These are phyloP conservation scores for Vachellia collinsii DNA, from an alignment of 306 rosid genomes.

Conservation along the genomic window DNA sequence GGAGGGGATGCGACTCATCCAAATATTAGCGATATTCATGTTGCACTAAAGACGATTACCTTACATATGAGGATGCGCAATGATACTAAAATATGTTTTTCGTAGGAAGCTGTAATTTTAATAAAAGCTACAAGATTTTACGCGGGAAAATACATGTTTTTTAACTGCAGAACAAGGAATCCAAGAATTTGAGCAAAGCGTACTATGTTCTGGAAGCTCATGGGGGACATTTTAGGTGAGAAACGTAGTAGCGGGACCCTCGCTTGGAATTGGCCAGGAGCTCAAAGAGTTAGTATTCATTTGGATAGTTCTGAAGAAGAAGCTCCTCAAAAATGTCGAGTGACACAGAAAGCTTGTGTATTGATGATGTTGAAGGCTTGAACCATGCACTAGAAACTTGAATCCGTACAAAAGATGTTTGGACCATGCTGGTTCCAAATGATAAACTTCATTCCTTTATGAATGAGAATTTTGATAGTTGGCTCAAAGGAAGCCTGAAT, in stretches of 20 bases:
- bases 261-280: not conserved
- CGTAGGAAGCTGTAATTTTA: conserved; percentile 20
- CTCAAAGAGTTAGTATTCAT: not conserved
- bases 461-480: not conserved
- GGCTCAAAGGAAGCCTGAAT: not conserved
- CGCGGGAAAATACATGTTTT: not conserved
- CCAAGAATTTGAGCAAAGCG: not conserved
- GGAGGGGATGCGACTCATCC: conserved; percentile 53
- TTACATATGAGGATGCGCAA: conserved; percentile 41
- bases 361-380: too few species aligned
- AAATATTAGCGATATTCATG: conserved; percentile 41
- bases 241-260: not conserved
- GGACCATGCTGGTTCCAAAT: not conserved
- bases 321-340: not conserved
- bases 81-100: conserved; percentile 26
- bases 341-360: too few species aligned
- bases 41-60: conserved; percentile 39
- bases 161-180: not conserved
- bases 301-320: not conserved
- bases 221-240: not conserved
- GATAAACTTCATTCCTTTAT: not conserved
- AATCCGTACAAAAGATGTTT: too few species aligned
- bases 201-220: not conserved
- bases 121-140: not conserved
- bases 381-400: too few species aligned